Percentiles rank a stretch among this genome's conserved stretches.
These are phyloP conservation scores for Cytospora chrysosperma DNA, from an alignment of 2,329 filamentous ascomycete species.

Conservation along the genomic window DNA sequence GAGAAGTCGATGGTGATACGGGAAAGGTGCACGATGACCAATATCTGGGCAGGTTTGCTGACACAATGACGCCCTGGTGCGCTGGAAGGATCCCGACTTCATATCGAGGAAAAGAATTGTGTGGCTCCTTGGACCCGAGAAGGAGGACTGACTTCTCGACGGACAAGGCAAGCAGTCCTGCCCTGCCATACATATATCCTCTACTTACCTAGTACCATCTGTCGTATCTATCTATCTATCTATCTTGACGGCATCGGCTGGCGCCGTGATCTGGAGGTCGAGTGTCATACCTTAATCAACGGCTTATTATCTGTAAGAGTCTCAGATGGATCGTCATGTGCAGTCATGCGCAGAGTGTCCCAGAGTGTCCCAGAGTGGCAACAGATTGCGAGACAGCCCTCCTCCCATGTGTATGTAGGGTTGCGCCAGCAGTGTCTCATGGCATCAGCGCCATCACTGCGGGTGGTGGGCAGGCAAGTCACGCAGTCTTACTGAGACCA, in stretches of 20 bases:
- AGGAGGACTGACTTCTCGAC: background rate
- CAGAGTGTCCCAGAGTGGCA: conserved; percentile 19
- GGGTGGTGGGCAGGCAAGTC: background rate
- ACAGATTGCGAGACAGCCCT: conserved; percentile 19
- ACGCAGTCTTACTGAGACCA: conserved; percentile 20
- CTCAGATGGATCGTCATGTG: background rate
- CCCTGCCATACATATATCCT: too few relatives aligned
- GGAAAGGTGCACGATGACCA: background rate
- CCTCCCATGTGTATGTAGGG: conserved; percentile 4
- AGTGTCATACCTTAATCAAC: conserved; percentile 20
- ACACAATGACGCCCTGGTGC: conserved; percentile 14
- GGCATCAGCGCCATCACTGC: conserved; percentile 21
- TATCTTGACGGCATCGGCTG: conserved; percentile 16
- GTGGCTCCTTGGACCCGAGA: conserved; percentile 1
- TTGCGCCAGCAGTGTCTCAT: conserved; percentile 22
- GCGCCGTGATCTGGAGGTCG: conserved; percentile 10
- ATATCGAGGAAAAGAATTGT: background rate
- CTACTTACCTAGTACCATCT: too few relatives aligned
- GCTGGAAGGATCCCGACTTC: background rate
- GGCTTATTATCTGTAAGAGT: background rate
- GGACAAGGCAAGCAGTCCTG: background rate
- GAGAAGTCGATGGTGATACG: conserved; percentile 4
- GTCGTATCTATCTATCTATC: too few relatives aligned
- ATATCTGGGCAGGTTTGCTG: conserved; percentile 10
- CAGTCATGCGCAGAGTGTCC: conserved; percentile 11